Evolutionary conservation across 495 filamentous ascomycete genomes (phyloP).

Genomic region (Hypoxylon intermedium): DNA sequence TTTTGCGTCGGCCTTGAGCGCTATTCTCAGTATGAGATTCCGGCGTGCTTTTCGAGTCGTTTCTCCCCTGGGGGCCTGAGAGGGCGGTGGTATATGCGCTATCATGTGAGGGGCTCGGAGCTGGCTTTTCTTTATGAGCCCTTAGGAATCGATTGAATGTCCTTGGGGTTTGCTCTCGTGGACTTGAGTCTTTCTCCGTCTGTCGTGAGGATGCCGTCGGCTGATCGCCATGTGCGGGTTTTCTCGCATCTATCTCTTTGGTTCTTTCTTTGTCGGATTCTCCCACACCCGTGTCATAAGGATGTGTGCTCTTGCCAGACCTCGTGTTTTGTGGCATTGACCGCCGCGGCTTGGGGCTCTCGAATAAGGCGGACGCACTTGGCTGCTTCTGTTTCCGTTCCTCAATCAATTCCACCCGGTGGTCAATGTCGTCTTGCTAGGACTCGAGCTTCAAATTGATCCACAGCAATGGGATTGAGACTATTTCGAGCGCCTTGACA

Average conservation of each 20-base stretch:
- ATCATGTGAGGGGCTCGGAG: conserved; percentile 8
- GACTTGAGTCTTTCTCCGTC: background rate
- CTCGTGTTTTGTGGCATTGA: background rate
- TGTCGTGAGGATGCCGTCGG: background rate
- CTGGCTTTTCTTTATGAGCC: conserved; percentile 10
- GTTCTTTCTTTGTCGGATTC: background rate
- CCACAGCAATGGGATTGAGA: conserved; percentile 24
- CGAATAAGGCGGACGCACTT: conserved; percentile 8
- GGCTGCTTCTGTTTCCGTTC: conserved; percentile 19
- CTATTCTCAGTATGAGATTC: conserved; percentile 2
- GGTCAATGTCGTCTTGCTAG: conserved; percentile 34
- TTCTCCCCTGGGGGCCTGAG: background rate
- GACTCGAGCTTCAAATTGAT: conserved; percentile 34
- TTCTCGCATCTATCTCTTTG: background rate
- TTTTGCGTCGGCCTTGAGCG: background rate
- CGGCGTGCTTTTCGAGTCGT: conserved; percentile 1
- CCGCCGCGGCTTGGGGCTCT: background rate
- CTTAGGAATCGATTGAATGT: conserved; percentile 1
- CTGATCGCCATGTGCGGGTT: background rate
- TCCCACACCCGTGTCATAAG: conserved; percentile 39
- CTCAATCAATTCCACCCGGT: conserved; percentile 23
- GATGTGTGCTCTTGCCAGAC: conserved; percentile 37
- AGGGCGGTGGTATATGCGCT: background rate
- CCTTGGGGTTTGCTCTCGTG: background rate
- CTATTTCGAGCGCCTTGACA: conserved; percentile 25